Evolutionary conservation across 768 basidiomycete genomes (phyloP).

Genomic region (Tylopilus sp.): DNA sequence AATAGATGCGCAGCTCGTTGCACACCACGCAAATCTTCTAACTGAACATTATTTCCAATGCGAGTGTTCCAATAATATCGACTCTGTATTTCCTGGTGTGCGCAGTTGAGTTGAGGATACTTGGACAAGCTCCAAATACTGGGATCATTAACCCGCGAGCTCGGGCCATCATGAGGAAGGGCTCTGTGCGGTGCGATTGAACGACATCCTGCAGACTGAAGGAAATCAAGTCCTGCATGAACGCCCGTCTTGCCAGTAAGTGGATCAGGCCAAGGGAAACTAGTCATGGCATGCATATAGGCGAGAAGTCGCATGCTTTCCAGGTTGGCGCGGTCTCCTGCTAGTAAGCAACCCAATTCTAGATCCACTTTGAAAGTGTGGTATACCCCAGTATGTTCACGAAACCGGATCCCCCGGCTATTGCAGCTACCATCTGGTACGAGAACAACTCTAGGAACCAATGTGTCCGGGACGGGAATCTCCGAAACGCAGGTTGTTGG

Average conservation of each 20-base stretch:
- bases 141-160: not conserved
- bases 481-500: no score
- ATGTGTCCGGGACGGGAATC: no score
- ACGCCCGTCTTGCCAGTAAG: not conserved
- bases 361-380: not conserved
- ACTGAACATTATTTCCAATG: no score
- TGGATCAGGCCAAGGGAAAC: not conserved
- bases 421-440: not conserved
- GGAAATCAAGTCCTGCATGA: not conserved
- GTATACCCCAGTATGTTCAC: not conserved
- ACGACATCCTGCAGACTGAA: no score
- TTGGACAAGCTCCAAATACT: not conserved
- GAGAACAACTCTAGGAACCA: not conserved
- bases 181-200: no score
- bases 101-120: not conserved
- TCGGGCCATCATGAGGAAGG: not conserved
- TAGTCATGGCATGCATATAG: not conserved
- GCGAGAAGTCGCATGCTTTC: no score
- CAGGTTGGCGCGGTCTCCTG: no score
- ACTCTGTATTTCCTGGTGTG: not conserved
- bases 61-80: no score
- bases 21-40: no score
- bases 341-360: not conserved
- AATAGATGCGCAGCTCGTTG: no score
- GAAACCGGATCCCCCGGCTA: not conserved